These are phyloP conservation scores for Megacollybia marginata DNA, from an alignment of 768 basidiomycete species.

Conservation along the genomic window DNA sequence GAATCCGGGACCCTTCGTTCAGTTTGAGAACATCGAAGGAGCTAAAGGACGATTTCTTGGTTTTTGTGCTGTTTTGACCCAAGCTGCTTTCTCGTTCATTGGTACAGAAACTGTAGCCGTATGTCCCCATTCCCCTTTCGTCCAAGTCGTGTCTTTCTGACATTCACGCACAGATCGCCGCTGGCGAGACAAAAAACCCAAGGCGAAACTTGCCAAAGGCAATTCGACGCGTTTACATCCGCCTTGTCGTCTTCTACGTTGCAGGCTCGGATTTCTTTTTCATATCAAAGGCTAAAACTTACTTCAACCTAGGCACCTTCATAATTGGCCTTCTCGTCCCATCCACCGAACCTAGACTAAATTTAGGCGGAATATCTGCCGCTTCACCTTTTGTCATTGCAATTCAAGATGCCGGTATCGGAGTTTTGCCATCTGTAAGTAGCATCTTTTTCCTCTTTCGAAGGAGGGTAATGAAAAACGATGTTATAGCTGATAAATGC, in stretches of 20 bases:
- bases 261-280: constrained; percentile 12
- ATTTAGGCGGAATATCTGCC: constrained; percentile 54
- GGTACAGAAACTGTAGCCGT: constrained; percentile 94
- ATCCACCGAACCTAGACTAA: constrained; percentile 51
- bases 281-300: too few relatives aligned
- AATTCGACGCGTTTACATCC: constrained; percentile 66
- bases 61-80: constrained; percentile 54
- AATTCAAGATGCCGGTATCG: constrained; percentile 80
- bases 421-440: constrained; percentile 65
- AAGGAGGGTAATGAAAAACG: constrained; percentile 1
- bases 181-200: constrained; percentile 85
- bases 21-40: constrained; percentile 58
- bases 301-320: constrained; percentile 45
- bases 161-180: background rate
- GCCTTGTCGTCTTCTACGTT: constrained; percentile 79
- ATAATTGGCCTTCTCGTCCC: constrained; percentile 83
- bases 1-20: constrained; percentile 82
- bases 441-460: background rate
- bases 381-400: constrained; percentile 91
- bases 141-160: background rate
- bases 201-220: constrained; percentile 55
- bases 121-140: background rate
- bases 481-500: constrained; percentile 60
- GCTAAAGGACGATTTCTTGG: constrained; percentile 66
- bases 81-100: constrained; percentile 90